These are phyloP conservation scores for Amaranthus cruentus DNA, from an alignment of 148 eudicot genomes.

Conservation along the genomic window DNA sequence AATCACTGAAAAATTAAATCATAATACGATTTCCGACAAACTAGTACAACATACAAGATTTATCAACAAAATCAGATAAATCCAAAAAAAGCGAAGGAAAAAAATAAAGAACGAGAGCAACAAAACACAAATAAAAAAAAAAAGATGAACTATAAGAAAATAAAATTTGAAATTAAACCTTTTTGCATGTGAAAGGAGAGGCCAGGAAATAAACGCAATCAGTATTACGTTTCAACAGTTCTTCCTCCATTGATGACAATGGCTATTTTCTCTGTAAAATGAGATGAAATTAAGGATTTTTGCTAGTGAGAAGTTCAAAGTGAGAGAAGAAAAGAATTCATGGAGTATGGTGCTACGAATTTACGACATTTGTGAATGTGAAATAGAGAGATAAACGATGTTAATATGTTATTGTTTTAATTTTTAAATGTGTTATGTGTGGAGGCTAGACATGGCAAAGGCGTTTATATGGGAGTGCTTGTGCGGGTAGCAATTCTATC, in stretches of 20 bases:
- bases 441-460: too few species aligned
- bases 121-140: neutral
- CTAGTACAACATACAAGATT: neutral
- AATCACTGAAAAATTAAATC: neutral
- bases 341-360: slow-evolving; percentile 4
- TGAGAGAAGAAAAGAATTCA: slow-evolving; percentile 7
- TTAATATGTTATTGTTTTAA: too few species aligned
- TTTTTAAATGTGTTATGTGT: too few species aligned
- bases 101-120: neutral
- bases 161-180: slow-evolving; percentile 28
- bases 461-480: too few species aligned
- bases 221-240: slow-evolving; percentile 48
- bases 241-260: slow-evolving; percentile 19
- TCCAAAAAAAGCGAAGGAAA: neutral
- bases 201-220: slow-evolving; percentile 70
- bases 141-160: neutral
- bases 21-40: neutral
- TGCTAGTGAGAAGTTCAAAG: slow-evolving; percentile 7
- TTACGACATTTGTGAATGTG: slow-evolving; percentile 7
- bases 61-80: neutral
- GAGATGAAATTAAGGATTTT: neutral
- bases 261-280: neutral
- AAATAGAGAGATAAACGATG: neutral
- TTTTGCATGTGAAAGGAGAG: slow-evolving; percentile 79
- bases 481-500: too few species aligned